These are phyloP conservation scores for Cryptococcus floricola DNA, from an alignment of 1,284 basidiomycete genomes.

Conservation along the genomic window DNA sequence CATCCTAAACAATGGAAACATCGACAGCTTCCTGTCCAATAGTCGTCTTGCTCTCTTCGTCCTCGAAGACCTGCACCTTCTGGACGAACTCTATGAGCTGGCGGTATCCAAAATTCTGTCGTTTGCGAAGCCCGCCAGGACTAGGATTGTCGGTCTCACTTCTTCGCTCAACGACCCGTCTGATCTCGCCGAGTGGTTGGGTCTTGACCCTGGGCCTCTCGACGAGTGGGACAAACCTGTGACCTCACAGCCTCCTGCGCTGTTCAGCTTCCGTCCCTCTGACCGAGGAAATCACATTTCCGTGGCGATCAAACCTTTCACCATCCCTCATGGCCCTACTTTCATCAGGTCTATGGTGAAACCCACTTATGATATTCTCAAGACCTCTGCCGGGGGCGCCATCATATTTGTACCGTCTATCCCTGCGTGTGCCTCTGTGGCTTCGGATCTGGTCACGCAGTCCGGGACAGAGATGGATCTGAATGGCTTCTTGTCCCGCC, in stretches of 20 bases:
- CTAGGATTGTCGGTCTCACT: constrained; percentile 74
- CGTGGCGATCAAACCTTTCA: constrained; percentile 71
- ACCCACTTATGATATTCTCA: constrained; percentile 67
- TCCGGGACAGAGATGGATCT: constrained; percentile 73
- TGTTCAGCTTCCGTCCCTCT: constrained; percentile 75
- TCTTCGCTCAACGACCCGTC: constrained; percentile 74
- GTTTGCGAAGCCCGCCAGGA: constrained; percentile 58
- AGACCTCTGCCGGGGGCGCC: constrained; percentile 54
- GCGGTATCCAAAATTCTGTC: constrained; percentile 64
- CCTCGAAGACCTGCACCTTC: constrained; percentile 80
- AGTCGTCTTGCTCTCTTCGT: constrained; percentile 63
- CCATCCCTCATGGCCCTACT: constrained; percentile 77
- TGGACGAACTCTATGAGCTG: constrained; percentile 81
- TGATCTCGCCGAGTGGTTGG: constrained; percentile 79
- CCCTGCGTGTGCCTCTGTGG: constrained; percentile 70
- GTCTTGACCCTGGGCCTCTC: constrained; percentile 54
- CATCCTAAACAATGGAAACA: constrained; percentile 30
- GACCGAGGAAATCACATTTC: constrained; percentile 78
- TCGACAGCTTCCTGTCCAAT: constrained; percentile 32
- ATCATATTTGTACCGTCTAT: constrained; percentile 90
- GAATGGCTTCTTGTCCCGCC: constrained; percentile 65
- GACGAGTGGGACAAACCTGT: neutral
- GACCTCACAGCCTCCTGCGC: constrained; percentile 49
- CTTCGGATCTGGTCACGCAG: constrained; percentile 80
- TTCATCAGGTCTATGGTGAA: constrained; percentile 91